These are phyloP conservation scores for Entamoeba dispar DNA, from an alignment of 208 protist species.

Conservation along the genomic window DNA sequence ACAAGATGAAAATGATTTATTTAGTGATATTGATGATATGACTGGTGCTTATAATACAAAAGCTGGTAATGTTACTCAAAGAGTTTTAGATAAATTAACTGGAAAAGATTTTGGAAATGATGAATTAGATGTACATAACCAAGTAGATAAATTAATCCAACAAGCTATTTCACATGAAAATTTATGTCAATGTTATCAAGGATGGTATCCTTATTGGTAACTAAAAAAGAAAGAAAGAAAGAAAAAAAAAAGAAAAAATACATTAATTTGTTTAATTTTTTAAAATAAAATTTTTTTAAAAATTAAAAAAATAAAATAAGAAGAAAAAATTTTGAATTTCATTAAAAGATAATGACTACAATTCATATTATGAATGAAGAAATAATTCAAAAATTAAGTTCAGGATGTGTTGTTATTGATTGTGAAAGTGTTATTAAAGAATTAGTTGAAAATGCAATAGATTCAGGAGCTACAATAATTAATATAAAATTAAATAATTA, in stretches of 20 bases:
- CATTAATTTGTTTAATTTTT: not conserved
- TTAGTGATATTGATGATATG: not conserved
- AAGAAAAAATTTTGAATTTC: not conserved
- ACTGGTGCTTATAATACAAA: conserved; percentile 51
- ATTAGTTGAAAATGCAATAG: not conserved
- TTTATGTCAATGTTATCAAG: conserved; percentile 86
- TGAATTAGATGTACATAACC: conserved; percentile 25
- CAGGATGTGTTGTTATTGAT: not conserved
- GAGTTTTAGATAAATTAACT: conserved; percentile 86
- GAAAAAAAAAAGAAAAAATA: not conserved
- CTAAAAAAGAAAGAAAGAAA: no score
- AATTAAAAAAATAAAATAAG: no score
- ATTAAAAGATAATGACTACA: not conserved
- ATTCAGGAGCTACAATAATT: not conserved
- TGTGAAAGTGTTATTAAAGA: not conserved
- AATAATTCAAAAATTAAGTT: not conserved
- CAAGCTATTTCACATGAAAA: conserved; percentile 90
- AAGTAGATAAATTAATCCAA: conserved; percentile 31
- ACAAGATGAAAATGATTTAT: not conserved
- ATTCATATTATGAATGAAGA: not conserved
- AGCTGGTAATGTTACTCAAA: conserved; percentile 69
- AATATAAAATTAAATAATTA: not conserved
- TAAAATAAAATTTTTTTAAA: not conserved
- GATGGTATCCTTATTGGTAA: conserved; percentile 94
- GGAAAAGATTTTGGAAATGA: conserved; percentile 68